Percentiles rank a stretch among this genome's conserved stretches.
Evolutionary conservation across 352 stramenopile genomes (phyloP).

Genomic region (Phytophthora crassamura): DNA sequence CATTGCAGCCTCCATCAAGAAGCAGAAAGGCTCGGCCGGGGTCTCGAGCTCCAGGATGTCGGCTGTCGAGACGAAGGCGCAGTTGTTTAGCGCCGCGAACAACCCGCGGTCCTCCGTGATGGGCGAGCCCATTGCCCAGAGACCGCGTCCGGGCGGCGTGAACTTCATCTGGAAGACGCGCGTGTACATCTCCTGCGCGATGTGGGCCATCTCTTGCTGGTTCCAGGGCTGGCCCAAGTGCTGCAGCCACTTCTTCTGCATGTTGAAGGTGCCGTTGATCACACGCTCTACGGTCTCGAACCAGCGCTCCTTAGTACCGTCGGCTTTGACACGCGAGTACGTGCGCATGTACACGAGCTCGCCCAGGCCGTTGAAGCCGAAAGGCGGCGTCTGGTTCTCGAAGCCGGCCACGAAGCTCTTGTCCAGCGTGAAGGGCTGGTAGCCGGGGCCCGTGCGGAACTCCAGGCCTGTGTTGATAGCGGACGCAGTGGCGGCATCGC

Average conservation of each 20-base stretch:
- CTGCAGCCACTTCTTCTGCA: conserved; percentile 91
- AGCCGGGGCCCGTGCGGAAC: conserved; percentile 20
- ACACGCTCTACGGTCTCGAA: conserved; percentile 93
- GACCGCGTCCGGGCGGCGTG: conserved; percentile 89
- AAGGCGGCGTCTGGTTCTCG: conserved; percentile 61
- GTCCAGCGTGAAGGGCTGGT: conserved; percentile 33
- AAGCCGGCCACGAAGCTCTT: conserved; percentile 66
- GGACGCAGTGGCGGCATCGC: conserved; percentile 10
- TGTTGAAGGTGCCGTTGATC: conserved; percentile 94
- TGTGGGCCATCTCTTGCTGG: conserved; percentile 46
- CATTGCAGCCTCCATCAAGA: conserved; percentile 96
- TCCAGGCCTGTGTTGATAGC: conserved; percentile 25
- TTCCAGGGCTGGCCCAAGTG: conserved; percentile 74
- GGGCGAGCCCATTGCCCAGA: conserved; percentile 95
- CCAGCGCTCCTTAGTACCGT: conserved; percentile 89
- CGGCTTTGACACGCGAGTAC: conserved; percentile 87
- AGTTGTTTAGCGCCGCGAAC: conserved; percentile 94
- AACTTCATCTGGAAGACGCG: conserved; percentile 97
- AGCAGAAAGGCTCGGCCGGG: conserved; percentile 90
- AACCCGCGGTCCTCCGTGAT: conserved; percentile 89
- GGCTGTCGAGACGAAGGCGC: conserved; percentile 91
- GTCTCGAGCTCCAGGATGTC: conserved; percentile 66
- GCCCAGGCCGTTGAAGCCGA: conserved; percentile 95
- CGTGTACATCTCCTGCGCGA: conserved; percentile 91
- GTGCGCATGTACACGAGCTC: conserved; percentile 94